These are phyloP conservation scores for Cucurbitaria berberidis DNA, from an alignment of 2,329 filamentous ascomycete species.

Conservation along the genomic window DNA sequence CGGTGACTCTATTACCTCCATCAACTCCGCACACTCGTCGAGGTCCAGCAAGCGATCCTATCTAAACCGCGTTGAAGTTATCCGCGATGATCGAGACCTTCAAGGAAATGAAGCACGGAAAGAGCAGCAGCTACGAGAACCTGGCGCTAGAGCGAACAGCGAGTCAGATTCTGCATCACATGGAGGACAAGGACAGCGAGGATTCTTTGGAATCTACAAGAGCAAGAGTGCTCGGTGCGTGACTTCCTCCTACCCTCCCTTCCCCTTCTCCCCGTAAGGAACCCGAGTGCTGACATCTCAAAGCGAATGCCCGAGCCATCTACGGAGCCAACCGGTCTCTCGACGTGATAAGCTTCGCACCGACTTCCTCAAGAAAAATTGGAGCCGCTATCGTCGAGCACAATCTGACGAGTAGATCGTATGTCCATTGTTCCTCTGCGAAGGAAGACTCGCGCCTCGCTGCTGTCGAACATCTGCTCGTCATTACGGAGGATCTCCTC, in stretches of 20 bases:
- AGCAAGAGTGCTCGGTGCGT: slow-evolving; percentile 40
- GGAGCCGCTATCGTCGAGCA: slow-evolving; percentile 47
- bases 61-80: slow-evolving; percentile 16
- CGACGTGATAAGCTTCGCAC: slow-evolving; percentile 46
- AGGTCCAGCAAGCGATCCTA: slow-evolving; percentile 11
- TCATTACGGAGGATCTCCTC: slow-evolving; percentile 45
- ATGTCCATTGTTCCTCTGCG: slow-evolving; percentile 43
- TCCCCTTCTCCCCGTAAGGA: background rate
- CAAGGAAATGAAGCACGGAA: slow-evolving; percentile 44
- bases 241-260: background rate
- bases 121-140: slow-evolving; percentile 38
- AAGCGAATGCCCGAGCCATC: slow-evolving; percentile 45
- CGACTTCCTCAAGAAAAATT: slow-evolving; percentile 42
- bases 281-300: background rate
- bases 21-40: slow-evolving; percentile 9
- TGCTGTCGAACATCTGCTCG: slow-evolving; percentile 43
- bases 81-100: slow-evolving; percentile 41
- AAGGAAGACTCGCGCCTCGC: slow-evolving; percentile 40
- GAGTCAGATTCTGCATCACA: slow-evolving; percentile 41
- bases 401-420: slow-evolving; percentile 43
- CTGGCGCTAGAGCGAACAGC: slow-evolving; percentile 38
- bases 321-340: slow-evolving; percentile 45
- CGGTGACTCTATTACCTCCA: slow-evolving; percentile 9
- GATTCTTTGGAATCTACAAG: slow-evolving; percentile 43
- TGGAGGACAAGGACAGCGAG: slow-evolving; percentile 43